Evolutionary conservation across 116 monocot species (phyloP).

Genomic region (Posidonia oceanica): DNA sequence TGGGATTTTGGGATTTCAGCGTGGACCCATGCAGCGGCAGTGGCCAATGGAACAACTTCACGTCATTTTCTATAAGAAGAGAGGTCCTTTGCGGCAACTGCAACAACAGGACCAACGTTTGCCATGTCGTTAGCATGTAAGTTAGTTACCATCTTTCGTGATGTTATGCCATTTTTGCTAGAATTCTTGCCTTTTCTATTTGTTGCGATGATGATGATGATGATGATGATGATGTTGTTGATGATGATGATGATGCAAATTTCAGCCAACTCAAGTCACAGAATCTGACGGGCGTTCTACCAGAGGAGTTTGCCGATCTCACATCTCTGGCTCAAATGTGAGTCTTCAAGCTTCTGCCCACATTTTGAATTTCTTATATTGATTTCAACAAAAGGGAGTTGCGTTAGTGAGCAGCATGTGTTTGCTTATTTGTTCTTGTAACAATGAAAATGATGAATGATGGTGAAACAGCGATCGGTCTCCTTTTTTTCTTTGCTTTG

Average conservation of each 20-base stretch:
- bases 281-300: slow-evolving; percentile 36
- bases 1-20: background rate
- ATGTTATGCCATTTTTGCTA: too few species aligned
- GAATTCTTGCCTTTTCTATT: too few species aligned
- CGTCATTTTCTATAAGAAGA: background rate
- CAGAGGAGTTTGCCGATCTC: slow-evolving; percentile 41
- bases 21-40: slow-evolving; percentile 2
- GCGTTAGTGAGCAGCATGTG: background rate
- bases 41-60: background rate
- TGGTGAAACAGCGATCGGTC: too few species aligned
- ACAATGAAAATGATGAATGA: too few species aligned
- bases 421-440: background rate
- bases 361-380: background rate
- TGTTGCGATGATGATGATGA: too few species aligned
- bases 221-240: too few species aligned
- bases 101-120: background rate
- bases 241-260: background rate
- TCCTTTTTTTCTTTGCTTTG: background rate
- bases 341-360: slow-evolving; percentile 2
- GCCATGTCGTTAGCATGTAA: slow-evolving; percentile 1
- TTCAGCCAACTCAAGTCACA: slow-evolving; percentile 34
- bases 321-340: slow-evolving; percentile 30
- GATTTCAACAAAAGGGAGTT: background rate
- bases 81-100: background rate
- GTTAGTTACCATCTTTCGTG: background rate